Evolutionary conservation across 495 filamentous ascomycete species (phyloP).

Genomic region (Cercophora samala): DNA sequence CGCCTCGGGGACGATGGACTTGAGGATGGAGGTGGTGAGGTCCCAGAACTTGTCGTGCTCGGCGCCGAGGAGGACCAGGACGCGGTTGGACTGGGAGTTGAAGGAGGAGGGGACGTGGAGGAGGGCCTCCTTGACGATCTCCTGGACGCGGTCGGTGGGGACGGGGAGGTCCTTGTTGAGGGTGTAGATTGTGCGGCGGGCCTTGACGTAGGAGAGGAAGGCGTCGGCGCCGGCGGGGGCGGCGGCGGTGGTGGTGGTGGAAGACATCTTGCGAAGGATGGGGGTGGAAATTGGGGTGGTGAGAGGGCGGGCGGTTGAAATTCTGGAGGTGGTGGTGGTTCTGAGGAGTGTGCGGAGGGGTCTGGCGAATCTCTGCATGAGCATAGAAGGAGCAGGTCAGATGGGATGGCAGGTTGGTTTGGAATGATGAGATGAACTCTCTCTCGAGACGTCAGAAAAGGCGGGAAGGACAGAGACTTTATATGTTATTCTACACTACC

Average conservation of each 20-base stretch:
- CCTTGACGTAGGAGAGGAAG: slow-evolving; percentile 53
- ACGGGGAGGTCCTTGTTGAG: slow-evolving; percentile 55
- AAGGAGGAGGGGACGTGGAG: slow-evolving; percentile 58
- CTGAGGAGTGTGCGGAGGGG: slow-evolving; percentile 9
- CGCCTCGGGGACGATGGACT: slow-evolving; percentile 55
- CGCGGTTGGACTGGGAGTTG: slow-evolving; percentile 64
- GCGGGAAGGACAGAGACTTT: neutral
- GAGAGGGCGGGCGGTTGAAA: neutral
- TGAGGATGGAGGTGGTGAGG: slow-evolving; percentile 51
- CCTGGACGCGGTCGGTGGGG: slow-evolving; percentile 50
- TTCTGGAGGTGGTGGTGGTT: slow-evolving; percentile 13
- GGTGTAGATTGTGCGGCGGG: slow-evolving; percentile 57
- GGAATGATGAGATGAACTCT: neutral
- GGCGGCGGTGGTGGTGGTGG: slow-evolving; percentile 28
- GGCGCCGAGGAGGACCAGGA: slow-evolving; percentile 57
- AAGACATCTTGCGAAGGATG: slow-evolving; percentile 20
- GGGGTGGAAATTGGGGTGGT: slow-evolving; percentile 21
- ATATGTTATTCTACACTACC: slow-evolving; percentile 14
- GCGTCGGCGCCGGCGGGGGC: slow-evolving; percentile 31
- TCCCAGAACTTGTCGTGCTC: slow-evolving; percentile 67
- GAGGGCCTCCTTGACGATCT: slow-evolving; percentile 53
- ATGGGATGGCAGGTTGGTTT: neutral
- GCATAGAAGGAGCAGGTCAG: too few relatives aligned
- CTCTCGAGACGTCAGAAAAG: neutral
- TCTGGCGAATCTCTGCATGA: slow-evolving; percentile 11